phyloP scores from a whole-genome alignment of 148 eudicot species.

The Beta vulgaris region DNA sequence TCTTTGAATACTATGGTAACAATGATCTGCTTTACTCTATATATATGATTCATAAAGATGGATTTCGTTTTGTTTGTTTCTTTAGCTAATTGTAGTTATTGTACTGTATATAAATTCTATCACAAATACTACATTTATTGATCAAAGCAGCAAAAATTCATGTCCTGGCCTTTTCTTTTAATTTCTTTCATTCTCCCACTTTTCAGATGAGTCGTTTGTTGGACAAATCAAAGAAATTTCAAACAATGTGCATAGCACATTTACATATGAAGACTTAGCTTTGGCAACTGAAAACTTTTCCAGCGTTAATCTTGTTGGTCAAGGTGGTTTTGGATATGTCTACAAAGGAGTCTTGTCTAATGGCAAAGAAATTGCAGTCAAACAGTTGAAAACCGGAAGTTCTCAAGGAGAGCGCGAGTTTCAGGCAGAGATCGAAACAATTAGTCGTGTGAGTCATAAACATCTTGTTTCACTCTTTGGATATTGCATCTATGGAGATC shows the following conservation, averaged over 20 bases:
- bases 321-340: slow-evolving; percentile 85
- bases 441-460: slow-evolving; percentile 71
- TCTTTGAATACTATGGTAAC: too few relatives aligned
- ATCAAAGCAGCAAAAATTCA: too few relatives aligned
- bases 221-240: not conserved
- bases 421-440: slow-evolving; percentile 81
- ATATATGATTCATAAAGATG: too few relatives aligned
- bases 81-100: too few relatives aligned
- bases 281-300: slow-evolving; percentile 61
- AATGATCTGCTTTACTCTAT: too few relatives aligned
- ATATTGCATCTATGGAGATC: slow-evolving; percentile 60
- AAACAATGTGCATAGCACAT: slow-evolving; percentile 33
- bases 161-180: too few relatives aligned
- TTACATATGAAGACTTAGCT: slow-evolving; percentile 66
- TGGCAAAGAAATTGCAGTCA: slow-evolving; percentile 72
- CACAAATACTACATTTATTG: too few relatives aligned
- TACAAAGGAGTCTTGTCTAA: slow-evolving; percentile 57
- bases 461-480: slow-evolving; percentile 79
- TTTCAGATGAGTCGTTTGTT: too few relatives aligned
- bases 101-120: too few relatives aligned
- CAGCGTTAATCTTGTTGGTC: slow-evolving; percentile 59
- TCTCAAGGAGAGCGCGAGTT: slow-evolving; percentile 89
- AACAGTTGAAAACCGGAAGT: slow-evolving; percentile 72
- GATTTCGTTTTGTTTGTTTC: too few relatives aligned
- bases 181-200: too few relatives aligned